Base-by-base conservation (phyloP, 371 early-diverging fungal species). In the Dichotomocladium elegans region DNA sequence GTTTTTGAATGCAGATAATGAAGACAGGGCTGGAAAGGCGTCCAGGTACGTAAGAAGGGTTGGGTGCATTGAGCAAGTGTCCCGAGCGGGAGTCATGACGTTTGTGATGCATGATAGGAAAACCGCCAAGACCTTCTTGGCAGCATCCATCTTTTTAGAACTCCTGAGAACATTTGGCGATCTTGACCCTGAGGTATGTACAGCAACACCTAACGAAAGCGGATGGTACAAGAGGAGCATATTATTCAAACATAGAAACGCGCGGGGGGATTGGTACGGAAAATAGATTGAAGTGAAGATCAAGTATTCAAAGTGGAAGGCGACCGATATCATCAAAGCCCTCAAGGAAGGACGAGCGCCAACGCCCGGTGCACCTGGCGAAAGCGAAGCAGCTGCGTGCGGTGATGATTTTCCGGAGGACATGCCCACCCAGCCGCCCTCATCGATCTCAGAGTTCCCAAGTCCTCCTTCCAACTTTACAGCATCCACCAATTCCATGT, bases 271-370 rank as follows among this genome's bases (percentile, higher is more conserved):
- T 60, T 17, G 15, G 8, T 43, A 3, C 19, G n/a, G 24, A 42
- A 21, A 33, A 43, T 22, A 90, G 85, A 74, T 87, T 9, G 74
- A 82, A 28, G 89, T 88, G 55, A 98, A 95, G 74, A 91, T 97
- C 53, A 90, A 87, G 53, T 97, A 98, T 68, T 82, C 98, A 1
- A 96, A 96, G 62, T 98, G 91, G 89, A 89, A 94, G 47, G 96
- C 96, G 3, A 81, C 91, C 0, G 94, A 95, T 58, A 96, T 98
- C 27, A 75, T 90, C 51, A 95, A 93, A 60, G 93, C 96, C 1
- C 58, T 94, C 19, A 79, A 88, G n/a, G 95, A 94, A 63, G 98
- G 95, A 5, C 79, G 90, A 19, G 57, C 46, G 7, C 93, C 95
- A 12, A 65, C 55, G 9, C 73, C 86, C 21, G 89, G 87, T 25